Evolutionary conservation across 192 early-diverging fungal species (phyloP).

Genomic region (Umbelopsis sp.): DNA sequence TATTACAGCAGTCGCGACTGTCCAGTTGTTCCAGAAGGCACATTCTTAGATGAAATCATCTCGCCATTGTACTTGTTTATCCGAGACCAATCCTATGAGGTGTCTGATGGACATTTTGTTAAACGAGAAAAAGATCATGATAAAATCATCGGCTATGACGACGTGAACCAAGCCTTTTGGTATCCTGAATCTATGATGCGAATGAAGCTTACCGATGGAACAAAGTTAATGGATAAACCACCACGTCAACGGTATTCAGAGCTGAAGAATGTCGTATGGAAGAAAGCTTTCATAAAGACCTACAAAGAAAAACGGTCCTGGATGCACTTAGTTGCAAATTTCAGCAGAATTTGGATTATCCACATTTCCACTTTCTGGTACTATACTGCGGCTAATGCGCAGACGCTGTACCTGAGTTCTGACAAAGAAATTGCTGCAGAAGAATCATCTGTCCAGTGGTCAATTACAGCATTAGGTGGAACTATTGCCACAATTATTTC

Average conservation of each 20-base stretch:
- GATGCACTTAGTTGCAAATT: slow-evolving; percentile 83
- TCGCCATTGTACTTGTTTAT: slow-evolving; percentile 75
- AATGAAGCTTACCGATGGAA: slow-evolving; percentile 38
- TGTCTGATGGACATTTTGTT: slow-evolving; percentile 67
- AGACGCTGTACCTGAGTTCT: slow-evolving; percentile 59
- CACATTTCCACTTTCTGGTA: slow-evolving; percentile 79
- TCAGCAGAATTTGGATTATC: slow-evolving; percentile 86
- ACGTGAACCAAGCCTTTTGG: slow-evolving; percentile 88
- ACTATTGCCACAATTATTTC: slow-evolving; percentile 68
- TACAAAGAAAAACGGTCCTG: slow-evolving; percentile 84
- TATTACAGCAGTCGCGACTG: slow-evolving; percentile 54
- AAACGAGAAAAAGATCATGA: slow-evolving; percentile 80
- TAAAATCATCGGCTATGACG: slow-evolving; percentile 77
- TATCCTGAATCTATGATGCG: slow-evolving; percentile 60
- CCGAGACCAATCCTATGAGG: slow-evolving; percentile 74
- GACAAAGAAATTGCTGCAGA: slow-evolving; percentile 40
- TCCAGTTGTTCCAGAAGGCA: slow-evolving; percentile 64
- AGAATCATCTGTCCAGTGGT: slow-evolving; percentile 55
- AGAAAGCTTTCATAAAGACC: slow-evolving; percentile 72
- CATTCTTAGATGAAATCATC: slow-evolving; percentile 68
- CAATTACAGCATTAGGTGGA: slow-evolving; percentile 73
- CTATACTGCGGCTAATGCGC: slow-evolving; percentile 73
- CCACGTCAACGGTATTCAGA: slow-evolving; percentile 62
- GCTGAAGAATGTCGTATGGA: slow-evolving; percentile 70
- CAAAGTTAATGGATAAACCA: slow-evolving; percentile 36